Conservation (phyloP, 208 protist species). For the Leishmania guyanensis region DNA sequence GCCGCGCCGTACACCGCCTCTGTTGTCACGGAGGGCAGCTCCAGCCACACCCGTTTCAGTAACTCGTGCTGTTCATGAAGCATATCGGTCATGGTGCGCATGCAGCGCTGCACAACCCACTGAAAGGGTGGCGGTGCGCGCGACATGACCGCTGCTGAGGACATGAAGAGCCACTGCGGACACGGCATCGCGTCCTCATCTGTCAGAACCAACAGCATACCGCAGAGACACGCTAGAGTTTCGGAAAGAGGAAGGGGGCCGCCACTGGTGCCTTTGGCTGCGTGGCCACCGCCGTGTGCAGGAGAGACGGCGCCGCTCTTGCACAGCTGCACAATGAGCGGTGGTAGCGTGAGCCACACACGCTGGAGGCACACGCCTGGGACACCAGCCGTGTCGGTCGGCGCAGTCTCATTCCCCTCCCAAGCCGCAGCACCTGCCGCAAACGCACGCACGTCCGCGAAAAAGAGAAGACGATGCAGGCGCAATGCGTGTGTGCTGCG, state of each 20-base stretch:
- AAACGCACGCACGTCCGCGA: conserved; percentile 45
- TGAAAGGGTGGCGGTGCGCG: conserved; percentile 30
- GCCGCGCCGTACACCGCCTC: background rate
- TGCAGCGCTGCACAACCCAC: conserved; percentile 35
- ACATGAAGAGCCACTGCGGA: conserved; percentile 27
- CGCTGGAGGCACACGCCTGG: conserved; percentile 34
- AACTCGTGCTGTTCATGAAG: conserved; percentile 18
- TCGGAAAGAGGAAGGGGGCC: conserved; percentile 12
- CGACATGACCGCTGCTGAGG: conserved; percentile 25
- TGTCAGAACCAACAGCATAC: conserved; percentile 6
- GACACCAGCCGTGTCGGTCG: background rate
- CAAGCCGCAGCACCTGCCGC: conserved; percentile 12
- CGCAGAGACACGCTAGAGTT: conserved; percentile 18
- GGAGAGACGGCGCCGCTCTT: conserved; percentile 6
- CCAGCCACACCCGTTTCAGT: conserved; percentile 29
- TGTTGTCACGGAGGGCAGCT: background rate
- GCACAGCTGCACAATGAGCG: conserved; percentile 36
- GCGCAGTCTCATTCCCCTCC: background rate
- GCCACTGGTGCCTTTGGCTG: background rate
- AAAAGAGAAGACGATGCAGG: conserved; percentile 58
- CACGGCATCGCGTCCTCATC: conserved; percentile 9
- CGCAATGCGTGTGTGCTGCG: conserved; percentile 28
- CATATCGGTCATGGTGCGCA: conserved; percentile 19
- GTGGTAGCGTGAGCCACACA: conserved; percentile 41
- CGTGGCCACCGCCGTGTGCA: background rate